Percentiles rank a stretch among this genome's conserved stretches.
These are phyloP conservation scores for Debaryomyces prosopidis DNA, from an alignment of 805 yeast species.

Conservation along the genomic window DNA sequence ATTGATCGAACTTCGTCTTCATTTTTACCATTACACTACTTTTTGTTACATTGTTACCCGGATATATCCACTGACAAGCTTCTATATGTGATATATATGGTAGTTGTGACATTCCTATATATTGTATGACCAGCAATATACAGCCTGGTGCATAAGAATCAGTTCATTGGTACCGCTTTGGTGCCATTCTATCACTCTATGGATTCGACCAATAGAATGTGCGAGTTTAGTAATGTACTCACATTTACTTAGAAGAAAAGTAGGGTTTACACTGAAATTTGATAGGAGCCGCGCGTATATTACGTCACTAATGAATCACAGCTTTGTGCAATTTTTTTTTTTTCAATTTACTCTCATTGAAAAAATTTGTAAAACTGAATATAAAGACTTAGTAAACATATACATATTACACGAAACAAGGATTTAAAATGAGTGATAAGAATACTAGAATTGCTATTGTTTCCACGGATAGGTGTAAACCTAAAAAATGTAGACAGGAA, in stretches of 20 bases:
- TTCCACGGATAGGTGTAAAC: conserved; percentile 92
- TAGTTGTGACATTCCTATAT: too few relatives aligned
- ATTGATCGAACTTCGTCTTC: too few relatives aligned
- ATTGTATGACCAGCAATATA: too few relatives aligned
- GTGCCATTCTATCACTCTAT: too few relatives aligned
- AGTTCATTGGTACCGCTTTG: too few relatives aligned
- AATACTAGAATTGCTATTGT: conserved; percentile 94
- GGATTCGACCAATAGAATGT: conserved; percentile 1
- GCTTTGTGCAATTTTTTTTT: conserved; percentile 1
- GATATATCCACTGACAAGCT: too few relatives aligned
- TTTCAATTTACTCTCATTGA: conserved; percentile 1
- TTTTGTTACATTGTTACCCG: too few relatives aligned
- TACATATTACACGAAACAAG: background rate
- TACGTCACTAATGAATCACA: background rate
- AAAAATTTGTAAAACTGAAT: background rate
- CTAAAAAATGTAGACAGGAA: conserved; percentile 97
- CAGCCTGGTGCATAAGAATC: too few relatives aligned
- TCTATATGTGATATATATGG: too few relatives aligned
- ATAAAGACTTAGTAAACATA: too few relatives aligned
- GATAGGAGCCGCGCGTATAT: background rate
- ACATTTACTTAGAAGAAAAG: conserved; percentile 1
- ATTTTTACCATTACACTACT: too few relatives aligned
- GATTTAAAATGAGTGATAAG: conserved; percentile 27
- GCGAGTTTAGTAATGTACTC: conserved; percentile 5
- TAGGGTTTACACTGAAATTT: background rate